phyloP scores from a whole-genome alignment of 495 filamentous ascomycete species.

The Terfezia boudieri region DNA sequence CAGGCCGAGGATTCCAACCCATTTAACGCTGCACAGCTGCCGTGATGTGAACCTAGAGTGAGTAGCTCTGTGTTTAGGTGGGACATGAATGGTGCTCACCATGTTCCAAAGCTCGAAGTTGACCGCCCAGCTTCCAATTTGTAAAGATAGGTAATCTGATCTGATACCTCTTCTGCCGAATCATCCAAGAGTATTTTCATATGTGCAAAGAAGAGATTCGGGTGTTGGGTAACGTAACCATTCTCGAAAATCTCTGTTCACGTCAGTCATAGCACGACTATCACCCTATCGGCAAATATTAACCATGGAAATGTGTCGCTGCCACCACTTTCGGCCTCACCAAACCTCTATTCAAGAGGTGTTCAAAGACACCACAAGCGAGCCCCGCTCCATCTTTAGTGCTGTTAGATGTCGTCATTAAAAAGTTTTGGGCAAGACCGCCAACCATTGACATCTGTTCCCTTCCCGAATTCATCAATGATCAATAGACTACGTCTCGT shows the following conservation, averaged over 20 bases:
- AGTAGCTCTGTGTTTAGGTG: conserved; percentile 31
- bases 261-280: not conserved
- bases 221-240: conserved; percentile 35
- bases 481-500: conserved; percentile 60
- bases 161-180: conserved; percentile 27
- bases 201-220: conserved; percentile 46
- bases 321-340: conserved; percentile 63
- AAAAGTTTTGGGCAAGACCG: not conserved
- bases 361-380: conserved; percentile 57
- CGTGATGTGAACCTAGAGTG: no score
- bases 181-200: conserved; percentile 68
- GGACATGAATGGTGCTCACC: conserved; percentile 39
- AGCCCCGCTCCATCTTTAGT: conserved; percentile 54
- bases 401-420: conserved; percentile 5
- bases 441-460: conserved; percentile 46
- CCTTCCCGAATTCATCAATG: conserved; percentile 93
- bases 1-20: no score
- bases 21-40: no score
- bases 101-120: conserved; percentile 61
- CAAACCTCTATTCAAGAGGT: conserved; percentile 38
- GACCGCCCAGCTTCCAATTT: conserved; percentile 48
- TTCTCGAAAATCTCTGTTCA: conserved; percentile 55
- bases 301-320: conserved; percentile 68
- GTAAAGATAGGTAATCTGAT: conserved; percentile 78
- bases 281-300: not conserved